Conservation (phyloP, 768 basidiomycete genomes). For the Phylloporus scabripes region DNA sequence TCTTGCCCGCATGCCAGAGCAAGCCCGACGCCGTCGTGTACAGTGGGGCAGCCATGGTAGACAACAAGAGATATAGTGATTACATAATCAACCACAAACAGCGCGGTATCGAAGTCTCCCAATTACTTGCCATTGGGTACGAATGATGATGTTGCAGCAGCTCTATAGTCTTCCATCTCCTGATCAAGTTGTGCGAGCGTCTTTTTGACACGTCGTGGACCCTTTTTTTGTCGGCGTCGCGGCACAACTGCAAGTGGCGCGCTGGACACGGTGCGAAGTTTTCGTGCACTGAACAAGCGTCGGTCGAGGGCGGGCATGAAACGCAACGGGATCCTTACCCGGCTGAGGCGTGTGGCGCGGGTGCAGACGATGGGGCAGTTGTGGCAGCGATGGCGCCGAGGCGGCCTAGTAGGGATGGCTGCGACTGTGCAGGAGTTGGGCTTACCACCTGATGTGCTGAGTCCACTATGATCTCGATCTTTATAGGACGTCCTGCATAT, state of each 20-base stretch:
- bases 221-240: conserved; percentile 57
- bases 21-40: conserved; percentile 89
- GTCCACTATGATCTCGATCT: conserved; percentile 58
- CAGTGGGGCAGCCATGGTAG: conserved; percentile 77
- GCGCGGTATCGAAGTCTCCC: neutral
- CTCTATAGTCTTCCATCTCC: conserved; percentile 78
- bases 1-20: conserved; percentile 91
- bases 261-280: conserved; percentile 8
- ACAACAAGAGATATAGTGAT: conserved; percentile 3
- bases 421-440: conserved; percentile 19
- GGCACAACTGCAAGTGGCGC: conserved; percentile 27
- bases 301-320: neutral
- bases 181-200: conserved; percentile 59
- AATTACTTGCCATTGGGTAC: conserved; percentile 12
- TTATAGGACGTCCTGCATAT: conserved; percentile 56
- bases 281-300: conserved; percentile 17
- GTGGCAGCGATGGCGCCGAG: conserved; percentile 20
- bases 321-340: conserved; percentile 8
- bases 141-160: conserved; percentile 26
- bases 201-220: conserved; percentile 70
- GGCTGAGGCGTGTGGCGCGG: conserved; percentile 14
- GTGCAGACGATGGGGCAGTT: conserved; percentile 1
- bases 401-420: conserved; percentile 38
- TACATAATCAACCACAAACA: conserved; percentile 14
- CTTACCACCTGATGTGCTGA: conserved; percentile 22